Evolutionary conservation across 169 alveolate species (phyloP), one percentile per base, ranked within the genome.

Genomic region (Plasmodium gaboni): DNA sequence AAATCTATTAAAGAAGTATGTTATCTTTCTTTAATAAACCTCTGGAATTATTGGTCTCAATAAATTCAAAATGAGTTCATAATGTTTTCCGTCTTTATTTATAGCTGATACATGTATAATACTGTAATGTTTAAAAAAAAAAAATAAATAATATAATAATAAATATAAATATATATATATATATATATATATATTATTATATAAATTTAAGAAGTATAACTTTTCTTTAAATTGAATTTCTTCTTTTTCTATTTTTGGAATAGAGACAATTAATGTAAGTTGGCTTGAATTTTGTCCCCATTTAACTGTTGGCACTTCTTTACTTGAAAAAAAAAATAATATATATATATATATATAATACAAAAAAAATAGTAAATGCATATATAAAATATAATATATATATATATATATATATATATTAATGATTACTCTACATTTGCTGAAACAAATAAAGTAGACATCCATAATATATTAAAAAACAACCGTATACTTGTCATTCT

Each of bases 211-310:
- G 8, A 73, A 67, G 32, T 57, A 57, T 83, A 60, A 83, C 91
- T 72, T 83, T 83, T 83, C 91, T 26, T 74, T 83, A 46, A 83
- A 83, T 83, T 83, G 61, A 42, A 83, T 72, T 4, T 68, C 70
- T 38, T 83, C 73, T 28, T 61, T 63, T 55, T 32, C 13, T 17
- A 83, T 50, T 42, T 59, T 55, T 44, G 80, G 70, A 46, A 83
- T 83, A 17, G 63, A 67, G 59, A 83, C 76, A 26, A 83, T 17
- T 46, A 83, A 71, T 24, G 91, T 83, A 2, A 83, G 28, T 64
- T 83, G 68, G 28, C 69, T 26, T 9, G 91, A 83, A 61, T 46
- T 68, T 28, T 83, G 91, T 12, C 91, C 91, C 91, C 91, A 83
- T 42, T 83, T 55, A 83, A 83, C 59, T n/a, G 85, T 83, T 83